Base-by-base conservation (phyloP, 1,284 basidiomycete species). In the Cryptococcus sp. region DNA sequence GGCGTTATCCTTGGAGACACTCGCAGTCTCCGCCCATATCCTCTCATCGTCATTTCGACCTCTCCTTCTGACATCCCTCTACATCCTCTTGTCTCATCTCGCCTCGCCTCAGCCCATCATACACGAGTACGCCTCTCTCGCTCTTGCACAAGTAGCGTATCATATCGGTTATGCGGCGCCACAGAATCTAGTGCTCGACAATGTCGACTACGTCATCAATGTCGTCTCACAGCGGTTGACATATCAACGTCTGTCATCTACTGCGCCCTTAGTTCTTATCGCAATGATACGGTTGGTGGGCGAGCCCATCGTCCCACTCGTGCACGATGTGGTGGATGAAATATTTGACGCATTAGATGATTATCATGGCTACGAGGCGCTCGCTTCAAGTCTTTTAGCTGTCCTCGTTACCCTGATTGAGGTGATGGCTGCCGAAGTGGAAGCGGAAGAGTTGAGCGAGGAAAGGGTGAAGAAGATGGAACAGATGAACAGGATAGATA, bases 161-260 rank as follows among this genome's bases (percentile, higher is more conserved):
- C 81, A 85, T 55, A 85, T 86, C 1, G 91, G 89, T 1, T 93
- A 92, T 66, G 90, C 91, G 7, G 88, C 88, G 1, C 84, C 90
- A 0, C 85, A 86, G 37, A 92, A 92, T 69, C 81, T 96, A 34
- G 81, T 97, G 5, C 82, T 96, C 29, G 88, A 92, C 25, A 94
- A 96, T 74, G 93, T 94, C 65, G 93, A 97, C 78, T 96, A 97
- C 70, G 88, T 91, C 8, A 84, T 97, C 58, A 92, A 95, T 67
- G 84, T 88, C 13, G 87, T 93, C 10, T 90, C 89, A 1, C 87
- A 89, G 38, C 84, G 88, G 26, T 82, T 96, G 17, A 87, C 85
- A 13, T 85, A 86, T 34, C 80, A 87, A 52, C 86, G 88, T 80
- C 82, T 96, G 5, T 90, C 92, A 19, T 67, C 77, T 1, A 67